These are phyloP conservation scores for Podospora didyma DNA, from an alignment of 495 filamentous ascomycete species.

Conservation along the genomic window DNA sequence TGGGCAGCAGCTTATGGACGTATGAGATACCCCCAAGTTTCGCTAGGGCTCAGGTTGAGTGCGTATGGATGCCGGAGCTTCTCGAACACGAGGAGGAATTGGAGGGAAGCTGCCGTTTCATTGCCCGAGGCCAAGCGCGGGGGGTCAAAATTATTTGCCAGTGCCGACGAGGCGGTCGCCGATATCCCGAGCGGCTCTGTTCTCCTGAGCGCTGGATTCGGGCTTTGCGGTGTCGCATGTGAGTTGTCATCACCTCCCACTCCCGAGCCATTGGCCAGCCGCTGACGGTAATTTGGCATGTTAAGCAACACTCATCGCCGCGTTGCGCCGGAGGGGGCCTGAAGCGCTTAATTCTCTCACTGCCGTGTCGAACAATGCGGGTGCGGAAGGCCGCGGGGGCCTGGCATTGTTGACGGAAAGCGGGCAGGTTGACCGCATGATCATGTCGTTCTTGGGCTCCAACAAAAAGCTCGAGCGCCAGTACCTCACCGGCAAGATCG, in stretches of 20 bases:
- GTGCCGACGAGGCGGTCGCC: slow-evolving; percentile 57
- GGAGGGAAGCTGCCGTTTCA: slow-evolving; percentile 13
- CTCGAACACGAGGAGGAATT: slow-evolving; percentile 13
- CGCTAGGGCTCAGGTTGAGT: neutral
- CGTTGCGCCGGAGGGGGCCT: slow-evolving; percentile 41
- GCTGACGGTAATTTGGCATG: neutral
- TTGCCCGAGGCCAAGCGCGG: slow-evolving; percentile 29
- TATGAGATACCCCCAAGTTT: neutral
- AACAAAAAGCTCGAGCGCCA: slow-evolving; percentile 63
- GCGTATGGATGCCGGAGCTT: slow-evolving; percentile 4
- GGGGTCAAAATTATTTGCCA: slow-evolving; percentile 52
- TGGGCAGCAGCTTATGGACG: neutral
- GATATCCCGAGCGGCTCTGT: slow-evolving; percentile 56
- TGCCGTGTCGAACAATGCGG: slow-evolving; percentile 64
- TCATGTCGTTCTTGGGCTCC: slow-evolving; percentile 57
- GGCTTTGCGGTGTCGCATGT: slow-evolving; percentile 58
- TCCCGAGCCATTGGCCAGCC: neutral
- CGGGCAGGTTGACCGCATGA: slow-evolving; percentile 55
- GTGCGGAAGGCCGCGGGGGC: slow-evolving; percentile 51
- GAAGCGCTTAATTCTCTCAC: slow-evolving; percentile 50
- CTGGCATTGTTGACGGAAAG: slow-evolving; percentile 49
- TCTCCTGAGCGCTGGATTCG: slow-evolving; percentile 58
- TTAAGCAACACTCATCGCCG: slow-evolving; percentile 46
- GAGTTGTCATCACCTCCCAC: slow-evolving; percentile 15
- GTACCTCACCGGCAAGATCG: slow-evolving; percentile 58